A percentile compares a stretch with the other conserved stretches of the same genome.
These are phyloP conservation scores for Aureobasidium leucospermi DNA, from an alignment of 2,329 filamentous ascomycete genomes.

Conservation along the genomic window DNA sequence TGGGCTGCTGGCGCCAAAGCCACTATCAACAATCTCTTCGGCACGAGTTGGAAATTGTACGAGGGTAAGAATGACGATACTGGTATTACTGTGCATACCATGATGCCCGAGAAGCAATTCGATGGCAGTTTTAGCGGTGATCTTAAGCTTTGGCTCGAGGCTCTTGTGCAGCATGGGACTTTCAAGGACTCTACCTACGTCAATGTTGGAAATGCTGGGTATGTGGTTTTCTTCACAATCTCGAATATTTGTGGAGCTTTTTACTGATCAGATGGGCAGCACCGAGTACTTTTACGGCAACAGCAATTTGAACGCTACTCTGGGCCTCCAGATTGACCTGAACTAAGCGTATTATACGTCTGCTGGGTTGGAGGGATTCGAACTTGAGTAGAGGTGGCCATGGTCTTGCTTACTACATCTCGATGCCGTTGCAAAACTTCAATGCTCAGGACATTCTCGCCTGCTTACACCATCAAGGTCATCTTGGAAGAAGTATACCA, in stretches of 20 bases:
- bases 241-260: neutral
- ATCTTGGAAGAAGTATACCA: no score
- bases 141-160: slow-evolving; percentile 37
- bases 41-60: slow-evolving; percentile 37
- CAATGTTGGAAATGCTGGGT: slow-evolving; percentile 38
- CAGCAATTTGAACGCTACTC: slow-evolving; percentile 9
- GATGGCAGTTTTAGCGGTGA: slow-evolving; percentile 33
- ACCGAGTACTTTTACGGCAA: slow-evolving; percentile 10
- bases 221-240: no score
- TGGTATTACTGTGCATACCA: slow-evolving; percentile 35
- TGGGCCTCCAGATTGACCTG: slow-evolving; percentile 6
- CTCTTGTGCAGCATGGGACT: slow-evolving; percentile 31
- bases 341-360: neutral
- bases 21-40: slow-evolving; percentile 31
- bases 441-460: no score
- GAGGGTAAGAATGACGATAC: slow-evolving; percentile 37
- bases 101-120: slow-evolving; percentile 34
- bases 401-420: neutral
- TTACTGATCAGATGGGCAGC: neutral
- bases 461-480: no score
- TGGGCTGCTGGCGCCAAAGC: slow-evolving; percentile 30
- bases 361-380: no score
- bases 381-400: neutral
- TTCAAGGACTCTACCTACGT: slow-evolving; percentile 33
- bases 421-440: no score